Evolutionary conservation across 306 rosid genomes (phyloP).

Genomic region (Cicer cuneatum): DNA sequence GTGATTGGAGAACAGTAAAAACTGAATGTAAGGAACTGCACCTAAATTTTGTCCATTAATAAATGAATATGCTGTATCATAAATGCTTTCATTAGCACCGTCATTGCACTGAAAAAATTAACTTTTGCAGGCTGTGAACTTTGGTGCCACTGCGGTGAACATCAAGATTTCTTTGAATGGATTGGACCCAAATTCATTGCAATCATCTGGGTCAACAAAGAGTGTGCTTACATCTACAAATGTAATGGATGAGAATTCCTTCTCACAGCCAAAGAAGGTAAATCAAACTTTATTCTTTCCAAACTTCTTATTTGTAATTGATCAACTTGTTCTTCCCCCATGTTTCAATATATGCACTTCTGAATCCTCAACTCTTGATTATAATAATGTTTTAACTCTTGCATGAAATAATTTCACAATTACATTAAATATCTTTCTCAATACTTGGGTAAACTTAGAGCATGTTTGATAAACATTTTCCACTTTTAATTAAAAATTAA

Average conservation of each 20-base stretch:
- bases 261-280: constrained; percentile 80
- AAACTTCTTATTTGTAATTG: not conserved
- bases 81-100: constrained; percentile 18
- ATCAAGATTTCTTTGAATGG: constrained; percentile 59
- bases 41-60: not conserved
- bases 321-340: constrained; percentile 3
- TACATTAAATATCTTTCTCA: not conserved
- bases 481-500: too few species aligned
- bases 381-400: not conserved
- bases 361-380: not conserved
- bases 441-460: too few species aligned
- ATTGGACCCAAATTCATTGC: constrained; percentile 54
- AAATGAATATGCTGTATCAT: not conserved
- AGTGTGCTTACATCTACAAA: constrained; percentile 73
- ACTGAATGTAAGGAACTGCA: not conserved
- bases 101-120: constrained; percentile 33
- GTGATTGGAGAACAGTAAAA: not conserved
- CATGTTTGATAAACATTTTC: too few species aligned
- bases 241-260: constrained; percentile 86
- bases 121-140: constrained; percentile 79
- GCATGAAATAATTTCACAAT: constrained; percentile 11
- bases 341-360: not conserved
- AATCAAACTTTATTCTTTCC: not conserved
- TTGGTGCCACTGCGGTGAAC: constrained; percentile 60
- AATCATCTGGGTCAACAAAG: constrained; percentile 58